Evolutionary conservation across 345 rosid genomes (phyloP).

Genomic region (Microcos paniculata): DNA sequence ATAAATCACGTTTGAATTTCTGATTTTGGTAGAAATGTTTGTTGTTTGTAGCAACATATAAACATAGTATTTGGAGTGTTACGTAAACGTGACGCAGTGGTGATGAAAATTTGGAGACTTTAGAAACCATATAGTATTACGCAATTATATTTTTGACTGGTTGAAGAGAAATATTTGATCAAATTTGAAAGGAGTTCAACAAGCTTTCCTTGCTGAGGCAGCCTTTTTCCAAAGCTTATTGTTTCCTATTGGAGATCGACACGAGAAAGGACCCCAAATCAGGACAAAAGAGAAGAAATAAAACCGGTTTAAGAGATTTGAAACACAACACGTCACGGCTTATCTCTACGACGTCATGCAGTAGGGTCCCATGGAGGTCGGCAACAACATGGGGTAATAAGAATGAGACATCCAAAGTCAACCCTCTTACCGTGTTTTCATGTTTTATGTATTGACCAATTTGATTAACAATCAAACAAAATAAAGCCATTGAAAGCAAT

Average conservation of each 20-base stretch:
- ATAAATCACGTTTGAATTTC: too few relatives aligned
- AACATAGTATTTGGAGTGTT: background rate
- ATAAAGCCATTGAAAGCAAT: too few relatives aligned
- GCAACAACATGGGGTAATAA: background rate
- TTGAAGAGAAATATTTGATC: background rate
- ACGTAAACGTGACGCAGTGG: background rate
- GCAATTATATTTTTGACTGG: background rate
- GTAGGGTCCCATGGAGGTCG: background rate
- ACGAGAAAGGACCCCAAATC: background rate
- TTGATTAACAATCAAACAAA: too few relatives aligned
- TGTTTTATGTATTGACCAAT: background rate
- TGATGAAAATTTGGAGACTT: background rate
- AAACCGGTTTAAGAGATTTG: background rate
- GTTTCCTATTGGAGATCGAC: background rate
- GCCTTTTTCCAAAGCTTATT: background rate
- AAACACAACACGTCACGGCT: background rate
- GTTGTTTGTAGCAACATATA: background rate
- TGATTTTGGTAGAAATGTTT: too few relatives aligned
- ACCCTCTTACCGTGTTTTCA: background rate
- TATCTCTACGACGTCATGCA: background rate
- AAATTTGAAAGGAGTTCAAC: background rate
- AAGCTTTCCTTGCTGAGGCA: background rate
- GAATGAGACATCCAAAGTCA: background rate
- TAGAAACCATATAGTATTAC: background rate
- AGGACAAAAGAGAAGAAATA: background rate